Base-by-base conservation (phyloP, 306 rosid species). In the Corylus heterophylla region DNA sequence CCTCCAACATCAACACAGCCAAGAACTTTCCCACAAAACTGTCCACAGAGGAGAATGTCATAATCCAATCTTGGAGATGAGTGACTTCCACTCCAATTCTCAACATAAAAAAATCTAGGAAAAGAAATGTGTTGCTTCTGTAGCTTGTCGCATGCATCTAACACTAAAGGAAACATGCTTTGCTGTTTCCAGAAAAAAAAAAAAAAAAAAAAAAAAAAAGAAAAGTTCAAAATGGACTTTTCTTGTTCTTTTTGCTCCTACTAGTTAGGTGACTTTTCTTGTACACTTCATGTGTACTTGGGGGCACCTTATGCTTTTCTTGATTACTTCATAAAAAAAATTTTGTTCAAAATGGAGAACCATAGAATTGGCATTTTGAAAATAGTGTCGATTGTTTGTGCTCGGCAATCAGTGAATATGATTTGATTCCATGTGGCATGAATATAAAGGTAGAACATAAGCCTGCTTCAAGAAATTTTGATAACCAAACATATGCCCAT, bases 1-100 rank as follows among this genome's bases (percentile, higher is more conserved):
- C 92, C 99, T 44, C 99, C 98, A 82, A 93, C 74, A 87, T 95
- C 97, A 35, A 93, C 88, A 87, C 96, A 95, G 79, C 87, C 88
- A 75, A 95, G 94, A 63, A 79, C 97, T 84, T 91, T 93, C 80
- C 94, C 94, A 70, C 87, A 87, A 74, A 85, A 84, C 99, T 93
- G 82, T 78, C 78, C 74, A 82, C 2, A 63, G 45, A 75, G 51
- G 59, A 83, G 49, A 84, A 76, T 35, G 78, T 66, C 48, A 59
- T 49, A 9, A 77, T 69, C 48, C 75, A 78, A 74, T 35, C 68
- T 74, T 68, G 71, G 72, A 17, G 22, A 62, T 8, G 7, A 48
- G 4, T 8, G 58, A 27, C 76, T 79, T 84, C 45, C 25, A 71
- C 67, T 62, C 29, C 35, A 51, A 12, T 29, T 35, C 47, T 37